Percentiles rank a stretch among this genome's conserved stretches.
phyloP scores from a whole-genome alignment of 306 rosid genomes.

The Cucumis sativus region DNA sequence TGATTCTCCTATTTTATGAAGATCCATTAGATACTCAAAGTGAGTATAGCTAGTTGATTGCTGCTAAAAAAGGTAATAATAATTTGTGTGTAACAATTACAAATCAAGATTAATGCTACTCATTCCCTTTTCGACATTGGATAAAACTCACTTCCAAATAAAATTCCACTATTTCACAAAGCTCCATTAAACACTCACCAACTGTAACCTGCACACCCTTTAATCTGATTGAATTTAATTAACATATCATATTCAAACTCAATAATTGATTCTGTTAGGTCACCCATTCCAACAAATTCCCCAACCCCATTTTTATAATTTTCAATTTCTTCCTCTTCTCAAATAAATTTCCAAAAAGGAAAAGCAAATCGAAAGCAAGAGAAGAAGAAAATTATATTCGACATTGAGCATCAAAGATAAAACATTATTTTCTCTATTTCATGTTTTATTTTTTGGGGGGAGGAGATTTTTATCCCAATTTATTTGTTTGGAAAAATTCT shows the following conservation, averaged over 20 bases:
- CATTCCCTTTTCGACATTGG: no score
- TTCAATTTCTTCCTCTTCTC: not conserved
- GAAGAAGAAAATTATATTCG: not conserved
- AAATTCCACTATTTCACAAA: not conserved
- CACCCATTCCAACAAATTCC: not conserved
- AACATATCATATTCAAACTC: not conserved
- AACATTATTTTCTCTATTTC: not conserved
- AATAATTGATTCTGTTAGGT: not conserved
- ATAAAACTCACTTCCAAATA: no score
- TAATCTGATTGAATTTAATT: not conserved
- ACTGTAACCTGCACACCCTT: not conserved
- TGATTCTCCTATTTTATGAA: no score
- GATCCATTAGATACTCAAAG: no score
- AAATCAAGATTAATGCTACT: no score
- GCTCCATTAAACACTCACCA: not conserved
- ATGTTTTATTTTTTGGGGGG: not conserved
- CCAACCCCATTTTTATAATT: no score
- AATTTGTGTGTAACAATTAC: no score
- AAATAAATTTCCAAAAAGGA: no score
- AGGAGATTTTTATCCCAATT: not conserved
- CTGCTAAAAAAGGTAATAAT: no score
- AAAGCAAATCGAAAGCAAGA: not conserved
- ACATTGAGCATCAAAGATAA: not conserved
- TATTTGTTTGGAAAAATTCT: not conserved
- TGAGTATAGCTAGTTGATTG: no score